These are phyloP conservation scores for Tilletia setariae DNA, from an alignment of 1,284 basidiomycete genomes.

Conservation along the genomic window DNA sequence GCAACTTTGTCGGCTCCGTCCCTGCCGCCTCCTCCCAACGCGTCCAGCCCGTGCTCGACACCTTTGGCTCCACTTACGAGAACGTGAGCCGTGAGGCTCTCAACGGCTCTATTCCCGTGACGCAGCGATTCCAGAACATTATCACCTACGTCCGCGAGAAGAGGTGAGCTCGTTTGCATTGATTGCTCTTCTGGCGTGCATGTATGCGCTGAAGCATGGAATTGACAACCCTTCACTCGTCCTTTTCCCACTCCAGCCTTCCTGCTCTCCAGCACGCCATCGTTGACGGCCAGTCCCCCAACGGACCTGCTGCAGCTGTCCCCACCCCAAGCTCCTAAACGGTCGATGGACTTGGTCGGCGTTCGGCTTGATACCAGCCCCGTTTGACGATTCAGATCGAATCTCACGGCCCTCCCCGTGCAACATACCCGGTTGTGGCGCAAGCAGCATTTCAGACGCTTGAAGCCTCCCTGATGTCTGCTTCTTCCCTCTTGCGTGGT, in stretches of 20 bases:
- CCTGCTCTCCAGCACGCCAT: slow-evolving; percentile 48
- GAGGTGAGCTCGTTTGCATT: slow-evolving; percentile 17
- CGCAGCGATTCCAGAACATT: slow-evolving; percentile 43
- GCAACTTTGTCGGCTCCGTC: slow-evolving; percentile 41
- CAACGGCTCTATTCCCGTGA: slow-evolving; percentile 39
- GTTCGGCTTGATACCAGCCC: no score
- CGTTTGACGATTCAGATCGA: no score
- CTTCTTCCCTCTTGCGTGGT: no score
- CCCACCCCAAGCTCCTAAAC: slow-evolving; percentile 7
- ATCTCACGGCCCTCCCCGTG: no score
- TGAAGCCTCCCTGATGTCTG: no score
- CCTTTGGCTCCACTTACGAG: slow-evolving; percentile 49
- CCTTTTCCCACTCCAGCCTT: slow-evolving; percentile 17
- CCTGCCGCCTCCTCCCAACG: slow-evolving; percentile 49
- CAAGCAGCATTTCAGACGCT: no score
- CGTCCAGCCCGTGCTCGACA: slow-evolving; percentile 44
- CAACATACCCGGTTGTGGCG: no score
- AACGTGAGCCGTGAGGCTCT: slow-evolving; percentile 43
- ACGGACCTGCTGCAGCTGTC: background rate
- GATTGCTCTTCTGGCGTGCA: background rate
- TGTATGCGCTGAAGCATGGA: background rate
- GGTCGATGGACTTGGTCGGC: background rate
- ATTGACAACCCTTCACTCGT: background rate
- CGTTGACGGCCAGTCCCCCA: slow-evolving; percentile 15
- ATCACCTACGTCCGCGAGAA: slow-evolving; percentile 45